Percentiles rank a stretch among this genome's conserved stretches.
These are phyloP conservation scores for Agastache rugosa DNA, from an alignment of 257 asterid species.

Conservation along the genomic window DNA sequence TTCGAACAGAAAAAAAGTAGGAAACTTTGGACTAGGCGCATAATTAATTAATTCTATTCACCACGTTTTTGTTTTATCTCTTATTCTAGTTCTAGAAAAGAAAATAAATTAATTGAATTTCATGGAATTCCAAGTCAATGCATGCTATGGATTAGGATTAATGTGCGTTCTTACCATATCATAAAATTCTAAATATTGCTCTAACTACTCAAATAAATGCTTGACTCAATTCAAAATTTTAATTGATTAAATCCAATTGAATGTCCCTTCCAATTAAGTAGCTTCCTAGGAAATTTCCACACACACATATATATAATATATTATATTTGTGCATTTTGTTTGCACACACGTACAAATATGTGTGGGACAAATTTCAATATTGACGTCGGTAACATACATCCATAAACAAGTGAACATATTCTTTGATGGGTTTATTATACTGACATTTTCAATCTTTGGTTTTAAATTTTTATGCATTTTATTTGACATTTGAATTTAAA, in stretches of 20 bases:
- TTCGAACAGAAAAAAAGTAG: constrained; percentile 1
- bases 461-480: background rate
- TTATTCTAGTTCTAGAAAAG: background rate
- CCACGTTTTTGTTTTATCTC: constrained; percentile 1
- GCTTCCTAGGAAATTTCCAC: background rate
- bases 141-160: background rate
- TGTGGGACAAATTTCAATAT: background rate
- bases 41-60: background rate
- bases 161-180: background rate
- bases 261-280: background rate
- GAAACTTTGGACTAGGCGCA: background rate
- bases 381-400: background rate
- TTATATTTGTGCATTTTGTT: background rate
- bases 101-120: background rate
- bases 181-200: background rate
- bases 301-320: too few species aligned
- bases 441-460: background rate
- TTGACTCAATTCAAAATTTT: background rate
- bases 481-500: background rate
- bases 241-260: background rate
- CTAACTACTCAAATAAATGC: background rate
- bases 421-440: background rate
- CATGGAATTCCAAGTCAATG: constrained; percentile 3
- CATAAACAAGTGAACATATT: background rate
- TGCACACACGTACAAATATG: background rate